Base-by-base conservation (phyloP, 306 rosid species). In the Prunus campanulata region DNA sequence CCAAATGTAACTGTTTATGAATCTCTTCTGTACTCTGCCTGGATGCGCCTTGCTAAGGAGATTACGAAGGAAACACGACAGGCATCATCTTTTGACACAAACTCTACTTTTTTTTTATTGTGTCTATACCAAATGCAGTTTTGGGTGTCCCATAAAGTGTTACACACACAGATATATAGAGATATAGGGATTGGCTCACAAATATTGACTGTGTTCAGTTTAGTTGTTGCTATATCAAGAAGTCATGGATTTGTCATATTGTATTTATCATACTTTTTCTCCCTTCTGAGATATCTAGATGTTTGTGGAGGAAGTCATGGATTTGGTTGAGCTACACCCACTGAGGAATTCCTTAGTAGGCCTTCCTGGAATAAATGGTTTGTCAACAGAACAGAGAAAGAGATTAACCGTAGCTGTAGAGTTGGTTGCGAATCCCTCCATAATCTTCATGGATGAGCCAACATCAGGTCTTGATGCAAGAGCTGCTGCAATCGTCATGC, bases 1-100 rank as follows among this genome's bases (percentile, higher is more conserved):
- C 97, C 97, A 19, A 90, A 89, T 77, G 91, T 91, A n/a, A 91
- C 94, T 8, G 78, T 91, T 51, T 61, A 50, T n/a, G 93, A 91
- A 78, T 91, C 97, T 35, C 74, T 91, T 54, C 78, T 89, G 24
- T 91, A 85, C 71, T 91, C 97, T 7, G 94, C 97, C 62, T 88
- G 83, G 86, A 88, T 89, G 27, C 83, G 92, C 18, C 82, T 89
- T 59, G 87, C 91, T 14, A 82, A 78, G 83, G 97, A 89, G 74
- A 90, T 91, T 20, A 77, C 4, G 65, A 76, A 52, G 90, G 88
- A 73, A 91, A 89, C 77, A 82, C 74, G 88, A 91, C 85, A 78
- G 76, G 86, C 19, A 55, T 54, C 25, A 10, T 20, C 10, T 52
- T 25, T 50, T 29, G 8, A 14, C 11, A 8, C 52, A 9, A 11